These are phyloP conservation scores for Kernera saxatilis DNA, from an alignment of 345 rosid species.

Conservation along the genomic window DNA sequence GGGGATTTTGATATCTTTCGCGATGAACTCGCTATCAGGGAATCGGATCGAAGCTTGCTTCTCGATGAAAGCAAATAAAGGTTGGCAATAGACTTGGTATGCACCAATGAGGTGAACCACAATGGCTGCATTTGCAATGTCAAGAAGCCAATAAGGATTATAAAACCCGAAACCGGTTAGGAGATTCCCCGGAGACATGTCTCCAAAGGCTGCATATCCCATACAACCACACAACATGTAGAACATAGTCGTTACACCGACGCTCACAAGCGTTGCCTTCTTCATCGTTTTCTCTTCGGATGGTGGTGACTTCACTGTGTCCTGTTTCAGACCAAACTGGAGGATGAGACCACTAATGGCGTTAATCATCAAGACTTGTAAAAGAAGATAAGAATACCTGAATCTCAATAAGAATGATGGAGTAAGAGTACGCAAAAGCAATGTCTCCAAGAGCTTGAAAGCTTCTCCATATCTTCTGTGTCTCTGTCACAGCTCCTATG, in stretches of 20 bases:
- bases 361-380: neutral
- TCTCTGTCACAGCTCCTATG: slow-evolving; percentile 27
- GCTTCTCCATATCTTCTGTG: slow-evolving; percentile 45
- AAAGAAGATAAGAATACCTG: slow-evolving; percentile 24
- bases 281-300: slow-evolving; percentile 86
- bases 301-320: slow-evolving; percentile 54
- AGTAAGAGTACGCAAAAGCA: slow-evolving; percentile 46
- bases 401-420: slow-evolving; percentile 38
- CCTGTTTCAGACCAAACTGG: slow-evolving; percentile 12
- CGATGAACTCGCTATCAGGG: slow-evolving; percentile 54
- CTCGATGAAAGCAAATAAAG: slow-evolving; percentile 77
- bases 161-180: slow-evolving; percentile 84
- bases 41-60: slow-evolving; percentile 37
- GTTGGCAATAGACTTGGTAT: slow-evolving; percentile 92
- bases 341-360: neutral
- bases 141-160: slow-evolving; percentile 87
- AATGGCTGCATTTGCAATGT: slow-evolving; percentile 83
- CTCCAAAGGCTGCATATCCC: slow-evolving; percentile 95
- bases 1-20: slow-evolving; percentile 51
- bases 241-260: slow-evolving; percentile 65
- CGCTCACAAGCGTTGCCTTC: slow-evolving; percentile 63
- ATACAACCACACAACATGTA: slow-evolving; percentile 88
- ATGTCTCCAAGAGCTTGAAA: slow-evolving; percentile 51
- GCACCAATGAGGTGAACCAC: slow-evolving; percentile 84
- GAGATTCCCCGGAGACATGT: slow-evolving; percentile 70